phyloP scores from a whole-genome alignment of 768 basidiomycete genomes.

The Plicaturopsis crispa region DNA sequence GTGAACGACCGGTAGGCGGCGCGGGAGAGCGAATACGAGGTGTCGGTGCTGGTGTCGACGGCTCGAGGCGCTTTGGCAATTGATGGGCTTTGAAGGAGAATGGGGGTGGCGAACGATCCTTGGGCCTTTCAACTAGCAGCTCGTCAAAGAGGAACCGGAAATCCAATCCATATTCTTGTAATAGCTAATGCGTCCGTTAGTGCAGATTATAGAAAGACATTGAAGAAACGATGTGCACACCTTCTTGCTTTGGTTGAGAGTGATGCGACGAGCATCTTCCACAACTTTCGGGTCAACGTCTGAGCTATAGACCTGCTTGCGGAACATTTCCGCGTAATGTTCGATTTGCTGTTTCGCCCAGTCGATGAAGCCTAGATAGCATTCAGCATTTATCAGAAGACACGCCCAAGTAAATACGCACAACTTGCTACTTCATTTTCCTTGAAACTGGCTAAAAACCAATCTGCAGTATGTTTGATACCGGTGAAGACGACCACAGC shows the following conservation, averaged over 20 bases:
- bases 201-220: constrained; percentile 3
- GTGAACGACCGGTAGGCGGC: constrained; percentile 10
- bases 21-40: constrained; percentile 12
- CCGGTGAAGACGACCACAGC: constrained; percentile 88
- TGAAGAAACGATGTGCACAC: constrained; percentile 29
- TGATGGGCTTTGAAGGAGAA: constrained; percentile 25
- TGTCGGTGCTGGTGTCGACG: constrained; percentile 6
- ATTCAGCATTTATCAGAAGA: background rate
- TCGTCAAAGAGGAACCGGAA: constrained; percentile 87
- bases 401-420: constrained; percentile 30
- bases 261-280: constrained; percentile 73
- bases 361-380: constrained; percentile 71
- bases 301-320: constrained; percentile 85
- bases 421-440: constrained; percentile 93
- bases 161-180: constrained; percentile 91
- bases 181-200: constrained; percentile 37
- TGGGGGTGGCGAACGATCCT: constrained; percentile 23
- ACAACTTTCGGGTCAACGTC: constrained; percentile 66
- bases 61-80: constrained; percentile 20
- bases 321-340: constrained; percentile 75
- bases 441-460: constrained; percentile 94
- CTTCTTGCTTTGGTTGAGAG: constrained; percentile 76
- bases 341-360: constrained; percentile 90
- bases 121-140: constrained; percentile 49
- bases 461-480: constrained; percentile 95